Evolutionary conservation across 441 rosid species (phyloP), one percentile per base, ranked within the genome.

Genomic region (Arabidopsis lyrata): DNA sequence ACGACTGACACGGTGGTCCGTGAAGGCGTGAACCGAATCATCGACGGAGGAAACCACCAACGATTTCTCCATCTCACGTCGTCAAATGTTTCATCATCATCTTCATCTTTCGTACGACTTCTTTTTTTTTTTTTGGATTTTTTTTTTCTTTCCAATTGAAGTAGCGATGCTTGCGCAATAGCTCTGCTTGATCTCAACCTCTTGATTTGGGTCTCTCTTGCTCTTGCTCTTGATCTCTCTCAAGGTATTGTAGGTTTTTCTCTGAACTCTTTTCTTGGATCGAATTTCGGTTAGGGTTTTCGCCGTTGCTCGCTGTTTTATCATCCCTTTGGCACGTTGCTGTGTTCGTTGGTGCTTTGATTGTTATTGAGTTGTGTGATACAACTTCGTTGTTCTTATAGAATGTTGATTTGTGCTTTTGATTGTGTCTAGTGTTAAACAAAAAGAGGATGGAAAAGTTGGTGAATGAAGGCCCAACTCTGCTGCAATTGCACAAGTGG

Each of bases 401-500:
- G 50, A 66, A 32, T 27, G 64, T 52, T 69, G 38, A 24, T 42
- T 32, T 45, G 20, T 78, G 57, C 20, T 61, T 27, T 27, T 60
- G 48, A 44, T 36, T 38, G 67, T 80, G 50, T 74, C 1, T 54
- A 65, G 69, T 39, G 42, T 74, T 72, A 11, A 8, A 3, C 82
- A 63, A 45, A 63, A 45, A 77, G 69, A 80, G 49, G 78, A 93
- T 90, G 97, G 86, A 82, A 65, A 66, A 48, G 75, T 81, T 86
- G 73, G 27, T 67, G 71, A 77, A 77, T 31, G 89, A 83, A 83
- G 83, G 80, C 52, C 92, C 86, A 70, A 73, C 88, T 8, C 59
- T 90, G 72, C 81, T 93, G 82, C 98, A 88, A 83, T 70, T 96
- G 86, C 92, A 77, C 61, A 88, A 86, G 85, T 95, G 99, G 97